These are phyloP conservation scores for Eruca vesicaria DNA, from an alignment of 441 rosid genomes.

Conservation along the genomic window DNA sequence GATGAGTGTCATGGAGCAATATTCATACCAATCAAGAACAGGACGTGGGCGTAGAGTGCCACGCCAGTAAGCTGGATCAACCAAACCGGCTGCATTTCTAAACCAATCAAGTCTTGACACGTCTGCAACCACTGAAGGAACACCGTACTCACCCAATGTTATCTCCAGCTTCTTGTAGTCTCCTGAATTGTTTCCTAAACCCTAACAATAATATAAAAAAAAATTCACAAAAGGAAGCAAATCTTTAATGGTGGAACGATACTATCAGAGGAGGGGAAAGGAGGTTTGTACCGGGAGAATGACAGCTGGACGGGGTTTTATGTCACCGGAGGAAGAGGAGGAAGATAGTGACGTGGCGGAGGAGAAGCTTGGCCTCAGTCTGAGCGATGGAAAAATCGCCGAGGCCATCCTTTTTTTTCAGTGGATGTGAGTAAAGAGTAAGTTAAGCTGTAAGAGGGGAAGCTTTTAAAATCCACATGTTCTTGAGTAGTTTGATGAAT, in stretches of 20 bases:
- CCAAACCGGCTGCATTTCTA: slow-evolving; percentile 90
- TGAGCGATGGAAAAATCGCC: neutral
- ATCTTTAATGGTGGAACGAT: neutral
- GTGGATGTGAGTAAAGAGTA: neutral
- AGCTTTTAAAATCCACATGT: neutral
- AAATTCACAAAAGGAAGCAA: neutral
- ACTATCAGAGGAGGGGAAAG: neutral
- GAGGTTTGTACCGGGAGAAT: neutral
- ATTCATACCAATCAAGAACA: slow-evolving; percentile 88
- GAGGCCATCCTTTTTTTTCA: neutral
- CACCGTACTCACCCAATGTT: slow-evolving; percentile 56
- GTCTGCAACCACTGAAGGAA: slow-evolving; percentile 66
- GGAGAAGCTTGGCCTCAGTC: neutral
- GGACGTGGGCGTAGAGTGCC: slow-evolving; percentile 88
- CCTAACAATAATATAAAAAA: slow-evolving; percentile 48
- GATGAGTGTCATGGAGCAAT: neutral
- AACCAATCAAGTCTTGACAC: slow-evolving; percentile 88
- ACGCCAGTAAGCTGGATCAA: slow-evolving; percentile 87
- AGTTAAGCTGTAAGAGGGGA: neutral
- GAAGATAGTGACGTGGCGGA: neutral
- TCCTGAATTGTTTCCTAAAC: slow-evolving; percentile 82
- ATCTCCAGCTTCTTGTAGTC: slow-evolving; percentile 70
- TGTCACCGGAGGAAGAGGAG: neutral
- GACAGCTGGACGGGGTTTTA: neutral
- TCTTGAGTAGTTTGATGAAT: neutral